Conservation (phyloP, 768 basidiomycete genomes). For the Podaxis sp. region DNA sequence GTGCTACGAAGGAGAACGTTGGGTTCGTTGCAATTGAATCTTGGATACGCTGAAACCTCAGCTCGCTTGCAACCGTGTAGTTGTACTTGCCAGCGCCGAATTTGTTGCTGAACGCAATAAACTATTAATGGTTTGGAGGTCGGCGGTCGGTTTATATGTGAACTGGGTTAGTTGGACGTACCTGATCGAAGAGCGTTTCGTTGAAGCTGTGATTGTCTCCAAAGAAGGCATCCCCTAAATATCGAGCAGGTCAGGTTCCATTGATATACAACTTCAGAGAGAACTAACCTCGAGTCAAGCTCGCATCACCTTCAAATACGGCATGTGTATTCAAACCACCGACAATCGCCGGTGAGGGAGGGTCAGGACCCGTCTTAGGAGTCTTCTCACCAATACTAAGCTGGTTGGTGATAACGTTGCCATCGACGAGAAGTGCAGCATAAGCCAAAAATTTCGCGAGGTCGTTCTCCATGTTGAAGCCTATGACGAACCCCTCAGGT, state of each 20-base stretch:
- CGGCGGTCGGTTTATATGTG: background rate
- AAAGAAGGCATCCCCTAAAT: conserved; percentile 18
- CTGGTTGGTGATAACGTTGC: conserved; percentile 16
- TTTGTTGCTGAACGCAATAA: conserved; percentile 18
- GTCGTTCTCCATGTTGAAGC: conserved; percentile 19
- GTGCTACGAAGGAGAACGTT: conserved; percentile 17
- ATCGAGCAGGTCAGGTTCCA: background rate
- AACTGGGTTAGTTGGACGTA: background rate
- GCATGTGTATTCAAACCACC: conserved; percentile 20
- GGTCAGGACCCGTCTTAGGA: conserved; percentile 16
- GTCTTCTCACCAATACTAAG: conserved; percentile 20
- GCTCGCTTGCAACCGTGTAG: conserved; percentile 18
- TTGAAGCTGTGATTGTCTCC: conserved; percentile 23
- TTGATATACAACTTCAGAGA: background rate
- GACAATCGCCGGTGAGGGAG: conserved; percentile 19
- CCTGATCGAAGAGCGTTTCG: conserved; percentile 20
- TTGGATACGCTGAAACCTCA: conserved; percentile 18
- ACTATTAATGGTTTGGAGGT: conserved; percentile 1
- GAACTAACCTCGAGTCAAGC: conserved; percentile 15
- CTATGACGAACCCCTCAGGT: background rate
- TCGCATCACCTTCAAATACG: conserved; percentile 17
- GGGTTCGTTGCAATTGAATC: conserved; percentile 23
- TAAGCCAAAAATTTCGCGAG: conserved; percentile 18
- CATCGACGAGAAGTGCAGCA: conserved; percentile 18
- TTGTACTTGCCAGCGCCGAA: conserved; percentile 23